Evolutionary conservation across 2,329 filamentous ascomycete species (phyloP).

Genomic region (Blastomyces parvus): DNA sequence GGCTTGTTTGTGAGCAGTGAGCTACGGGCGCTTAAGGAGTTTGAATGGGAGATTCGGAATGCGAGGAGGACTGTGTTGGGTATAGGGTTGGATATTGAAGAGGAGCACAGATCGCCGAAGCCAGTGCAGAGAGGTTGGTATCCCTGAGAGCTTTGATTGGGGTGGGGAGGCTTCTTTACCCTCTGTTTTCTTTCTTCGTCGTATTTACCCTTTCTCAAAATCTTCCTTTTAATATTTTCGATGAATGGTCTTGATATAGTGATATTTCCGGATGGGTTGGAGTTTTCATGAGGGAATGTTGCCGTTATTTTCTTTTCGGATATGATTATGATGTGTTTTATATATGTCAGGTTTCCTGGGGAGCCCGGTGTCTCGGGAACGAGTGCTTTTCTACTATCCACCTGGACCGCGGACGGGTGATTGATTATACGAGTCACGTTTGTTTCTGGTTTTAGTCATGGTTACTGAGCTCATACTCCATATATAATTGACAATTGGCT

Average conservation of each 20-base stretch:
- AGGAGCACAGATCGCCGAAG: constrained; percentile 12
- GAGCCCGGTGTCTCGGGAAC: not conserved
- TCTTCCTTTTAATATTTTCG: not conserved
- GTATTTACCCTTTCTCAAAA: not conserved
- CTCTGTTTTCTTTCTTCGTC: not conserved
- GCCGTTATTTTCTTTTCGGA: not conserved
- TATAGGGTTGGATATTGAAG: constrained; percentile 17
- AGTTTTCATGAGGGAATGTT: not conserved
- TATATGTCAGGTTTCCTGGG: not conserved
- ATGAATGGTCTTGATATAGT: not conserved
- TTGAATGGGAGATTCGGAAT: constrained; percentile 82
- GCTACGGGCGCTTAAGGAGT: constrained; percentile 73
- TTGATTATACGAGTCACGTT: not conserved
- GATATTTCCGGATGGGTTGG: not conserved
- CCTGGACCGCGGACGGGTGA: not conserved
- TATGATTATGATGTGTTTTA: not conserved
- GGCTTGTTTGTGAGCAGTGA: constrained; percentile 80
- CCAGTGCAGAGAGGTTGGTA: not conserved
- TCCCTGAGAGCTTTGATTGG: not conserved
- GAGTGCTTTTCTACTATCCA: not conserved
- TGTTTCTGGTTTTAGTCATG: not conserved
- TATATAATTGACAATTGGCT: not conserved
- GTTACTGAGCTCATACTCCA: not conserved
- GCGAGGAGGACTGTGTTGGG: constrained; percentile 37
- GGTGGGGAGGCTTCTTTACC: not conserved